A percentile compares a stretch with the other conserved stretches of the same genome.
Evolutionary conservation across 2,329 filamentous ascomycete species (phyloP).

Genomic region (Ustilaginoidea virens): DNA sequence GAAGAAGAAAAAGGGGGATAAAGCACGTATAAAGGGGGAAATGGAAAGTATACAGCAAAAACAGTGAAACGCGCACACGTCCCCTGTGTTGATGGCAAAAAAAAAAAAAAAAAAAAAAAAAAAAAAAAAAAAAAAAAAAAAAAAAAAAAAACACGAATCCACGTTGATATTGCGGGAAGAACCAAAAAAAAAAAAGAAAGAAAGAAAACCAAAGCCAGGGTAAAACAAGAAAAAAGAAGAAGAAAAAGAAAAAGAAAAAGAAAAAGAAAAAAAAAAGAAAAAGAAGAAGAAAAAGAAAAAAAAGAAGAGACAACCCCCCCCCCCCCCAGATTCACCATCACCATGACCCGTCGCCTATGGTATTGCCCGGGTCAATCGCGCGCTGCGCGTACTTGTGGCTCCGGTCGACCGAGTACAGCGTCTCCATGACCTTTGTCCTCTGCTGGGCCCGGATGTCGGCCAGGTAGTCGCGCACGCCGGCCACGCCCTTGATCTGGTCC

Average conservation of each 20-base stretch:
- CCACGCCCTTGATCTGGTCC: constrained; percentile 71
- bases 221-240: not conserved
- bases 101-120: not conserved
- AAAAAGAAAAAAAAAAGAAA: not conserved
- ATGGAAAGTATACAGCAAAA: not conserved
- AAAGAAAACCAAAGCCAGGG: not conserved
- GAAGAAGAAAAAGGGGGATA: not conserved
- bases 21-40: not conserved
- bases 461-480: constrained; percentile 65
- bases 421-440: constrained; percentile 70
- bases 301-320: not conserved
- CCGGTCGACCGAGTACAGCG: constrained; percentile 27
- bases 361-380: constrained; percentile 15
- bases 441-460: constrained; percentile 62
- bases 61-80: not conserved
- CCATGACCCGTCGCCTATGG: constrained; percentile 6
- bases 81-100: too few relatives aligned
- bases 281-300: not conserved
- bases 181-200: too few relatives aligned
- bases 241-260: not conserved
- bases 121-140: not conserved
- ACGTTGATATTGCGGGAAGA: too few relatives aligned
- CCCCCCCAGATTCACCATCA: too few relatives aligned
- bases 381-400: constrained; percentile 4
- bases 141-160: not conserved